Base-by-base conservation (phyloP, 768 basidiomycete genomes). In the Daedaleopsis sinensis region DNA sequence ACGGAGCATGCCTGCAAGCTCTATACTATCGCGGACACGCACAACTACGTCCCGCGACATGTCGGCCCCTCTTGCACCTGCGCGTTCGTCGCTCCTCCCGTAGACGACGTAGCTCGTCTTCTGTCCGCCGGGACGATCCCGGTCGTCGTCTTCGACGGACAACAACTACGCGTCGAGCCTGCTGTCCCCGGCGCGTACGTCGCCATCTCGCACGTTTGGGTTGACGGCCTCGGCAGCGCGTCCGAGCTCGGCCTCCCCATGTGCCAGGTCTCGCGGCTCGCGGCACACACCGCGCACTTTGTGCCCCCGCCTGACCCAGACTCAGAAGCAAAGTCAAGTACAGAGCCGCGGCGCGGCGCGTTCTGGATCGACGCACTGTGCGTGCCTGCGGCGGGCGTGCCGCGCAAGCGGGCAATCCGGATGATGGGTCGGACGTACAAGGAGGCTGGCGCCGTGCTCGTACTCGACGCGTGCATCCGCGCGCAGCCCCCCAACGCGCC, bases 351-450 rank as follows among this genome's bases (percentile, higher is more conserved):
- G n/a, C 21, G 43, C 32, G 58, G 42, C 9, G 52, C 52, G 32
- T 59, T 59, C 23, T 59, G 58, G 58, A 38, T 52, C 24, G 58
- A 59, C 37, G 52, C 21, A 1, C 58, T 59, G 23, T 59, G 58
- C 35, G 38, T 59, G 8, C 58, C 58, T 21, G 58, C 18, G 42
- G 16, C 24, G 39, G 35, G 37, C 9, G 39, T 35, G 27, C 46
- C 12, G 46, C 46, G 46, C 13, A 55, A 59, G 36, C 64, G 49
- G 16, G 56, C 59, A 11, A 65, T 61, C 19, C 37, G 18, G 18
- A 47, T 61, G n/a, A 58, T 62, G 57, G 59, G 35, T 10, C n/a
- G 59, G 36, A 65, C 60, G 5, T 65, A 65, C 32, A 12, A 32
- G 19, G 19, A 35, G 1, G 64, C 59, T 16, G 51, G 23, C 0